Base-by-base conservation (phyloP, 495 filamentous ascomycete genomes). In the Podospora tetraspora region DNA sequence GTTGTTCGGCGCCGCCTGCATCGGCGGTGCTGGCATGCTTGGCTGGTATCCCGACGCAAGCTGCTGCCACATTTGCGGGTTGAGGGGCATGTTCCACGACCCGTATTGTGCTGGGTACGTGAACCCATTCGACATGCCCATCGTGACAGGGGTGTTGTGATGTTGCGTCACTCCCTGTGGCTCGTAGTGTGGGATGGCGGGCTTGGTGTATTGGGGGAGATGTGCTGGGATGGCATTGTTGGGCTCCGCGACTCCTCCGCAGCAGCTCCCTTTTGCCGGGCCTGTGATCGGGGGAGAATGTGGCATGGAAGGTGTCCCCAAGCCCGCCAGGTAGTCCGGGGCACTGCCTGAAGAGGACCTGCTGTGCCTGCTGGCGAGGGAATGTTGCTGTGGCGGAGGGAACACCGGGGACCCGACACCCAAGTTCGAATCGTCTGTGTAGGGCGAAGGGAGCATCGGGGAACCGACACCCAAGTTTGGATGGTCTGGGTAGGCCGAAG, bases 71-170 rank as follows among this genome's bases (percentile, higher is more conserved):
- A 74, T 78, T 5, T 67, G 59, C 8, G 77, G 80, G 62, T 81
- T 73, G 27, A 83, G 72, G 12, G 80, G 80, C 27, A 81, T 77
- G 60, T 79, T 73, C 71, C 76, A 82, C 3, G 80, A 83, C 13
- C 80, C 80, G 63, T 79, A 80, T 19, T 79, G 73, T 11, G 77
- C 66, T 3, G 80, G 79, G 59, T 81, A 83, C 0, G 75, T 76
- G 30, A 77, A 81, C 13, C 79, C 64, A 19, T 74, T 76, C 11
- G 60, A 71, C 43, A 72, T 58, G 16, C 62, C 66, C 12, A 68
- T 43, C 34, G 34, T 13, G 34, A 19, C 34, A 16, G 12, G 34
- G 34, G 13, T 12, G 34, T 16, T 43, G 3, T 43, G 34, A 3
- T 43, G 34, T 16, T 43, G 13, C 34, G 34, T 43, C 13, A 16